phyloP scores from a whole-genome alignment of 1,284 basidiomycete species.

The Dichomitus squalens region DNA sequence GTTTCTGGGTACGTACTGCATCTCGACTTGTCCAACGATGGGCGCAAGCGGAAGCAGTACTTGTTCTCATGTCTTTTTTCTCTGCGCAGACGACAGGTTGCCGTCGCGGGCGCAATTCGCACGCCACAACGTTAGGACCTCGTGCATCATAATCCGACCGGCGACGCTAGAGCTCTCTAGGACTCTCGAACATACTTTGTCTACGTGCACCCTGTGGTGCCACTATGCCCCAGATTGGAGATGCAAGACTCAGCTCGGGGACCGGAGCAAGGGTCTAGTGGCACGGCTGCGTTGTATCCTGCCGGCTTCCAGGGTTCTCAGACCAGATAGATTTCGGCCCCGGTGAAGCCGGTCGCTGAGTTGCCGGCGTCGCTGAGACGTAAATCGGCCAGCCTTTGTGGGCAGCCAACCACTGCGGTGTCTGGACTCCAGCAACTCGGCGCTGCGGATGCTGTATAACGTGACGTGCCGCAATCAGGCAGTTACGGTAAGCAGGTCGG shows the following conservation, averaged over 20 bases:
- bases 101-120: not conserved
- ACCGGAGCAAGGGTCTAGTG: no score
- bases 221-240: not conserved
- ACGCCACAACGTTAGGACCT: not conserved
- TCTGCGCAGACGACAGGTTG: not conserved
- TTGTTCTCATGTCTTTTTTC: not conserved
- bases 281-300: not conserved
- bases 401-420: not conserved
- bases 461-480: no score
- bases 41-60: not conserved
- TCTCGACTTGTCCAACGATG: not conserved
- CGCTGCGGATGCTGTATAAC: no score
- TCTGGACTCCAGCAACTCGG: not conserved
- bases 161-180: not conserved
- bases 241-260: no score
- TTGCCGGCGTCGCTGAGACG: conserved; percentile 4
- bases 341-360: not conserved
- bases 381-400: not conserved
- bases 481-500: no score
- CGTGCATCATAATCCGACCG: no score
- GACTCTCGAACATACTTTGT: not conserved
- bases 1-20: not conserved
- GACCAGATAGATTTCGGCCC: no score
- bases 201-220: not conserved
- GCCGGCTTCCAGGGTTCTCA: no score